Evolutionary conservation across 2,329 filamentous ascomycete genomes (phyloP), one percentile per base, ranked within the genome.

Genomic region (Zasmidium angulare): DNA sequence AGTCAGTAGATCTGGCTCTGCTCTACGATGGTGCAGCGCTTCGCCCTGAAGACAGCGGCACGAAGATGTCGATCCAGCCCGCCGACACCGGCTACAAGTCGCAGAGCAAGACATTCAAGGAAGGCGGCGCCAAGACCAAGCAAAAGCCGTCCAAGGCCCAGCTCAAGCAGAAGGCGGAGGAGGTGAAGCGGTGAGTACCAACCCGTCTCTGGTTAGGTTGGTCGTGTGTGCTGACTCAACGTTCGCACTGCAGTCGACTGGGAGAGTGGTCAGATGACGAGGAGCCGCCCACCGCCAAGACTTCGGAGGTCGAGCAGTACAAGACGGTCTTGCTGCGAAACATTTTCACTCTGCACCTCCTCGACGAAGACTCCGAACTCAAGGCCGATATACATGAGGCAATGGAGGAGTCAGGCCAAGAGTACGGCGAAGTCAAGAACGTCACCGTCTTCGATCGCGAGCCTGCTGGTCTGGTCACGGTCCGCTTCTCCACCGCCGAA

Each of bases 201-300:
- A 56, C 19, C 36, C 36, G n/a, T 14, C 12, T 17, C 14, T 19
- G 22, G n/a, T n/a, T n/a, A 43, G 46, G 46, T 22, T 22, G 43
- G 20, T 14, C 50, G 19, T 47, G 36, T 21, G 11, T 48, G 12
- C 36, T 43, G 14, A 3, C 4, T 31, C 26, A 17, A 43, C n/a
- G 4, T 17, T 19, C 11, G 12, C n/a, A 10, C 3, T 24, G 26
- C 69, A 93, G 91, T 51, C 93, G 93, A 77, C 85, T 98, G 31
- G 89, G 92, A 2, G 93, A 98, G 75, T 99, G 95, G 95, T 90
- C 91, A 71, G 93, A 97, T 70, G 93, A 98, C 72, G 84, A 88
- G 1, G 64, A 66, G 20, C 61, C 68, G 22, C 69, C 86, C 22
- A 81, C 82, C n/a, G 81, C 86, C 46, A 82, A 80, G 9, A 82